phyloP scores from a whole-genome alignment of 2,329 filamentous ascomycete genomes.

The Colletotrichum navitas region DNA sequence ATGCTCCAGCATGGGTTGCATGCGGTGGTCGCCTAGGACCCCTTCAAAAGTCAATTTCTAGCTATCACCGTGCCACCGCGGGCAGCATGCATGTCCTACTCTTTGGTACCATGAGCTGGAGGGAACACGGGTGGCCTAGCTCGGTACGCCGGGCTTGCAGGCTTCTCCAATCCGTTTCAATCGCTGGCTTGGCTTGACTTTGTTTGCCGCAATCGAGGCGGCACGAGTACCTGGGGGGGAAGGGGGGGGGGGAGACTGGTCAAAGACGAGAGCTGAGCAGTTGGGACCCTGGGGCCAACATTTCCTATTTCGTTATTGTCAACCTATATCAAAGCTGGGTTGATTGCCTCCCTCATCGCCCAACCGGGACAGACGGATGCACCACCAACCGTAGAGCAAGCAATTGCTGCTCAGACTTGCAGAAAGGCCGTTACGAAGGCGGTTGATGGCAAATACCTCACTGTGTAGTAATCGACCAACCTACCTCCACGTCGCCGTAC shows the following conservation, averaged over 20 bases:
- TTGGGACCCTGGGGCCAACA: not conserved
- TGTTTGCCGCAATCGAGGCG: not conserved
- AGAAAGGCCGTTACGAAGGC: not conserved
- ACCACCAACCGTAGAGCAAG: not conserved
- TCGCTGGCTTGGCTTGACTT: not conserved
- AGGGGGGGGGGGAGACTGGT: not conserved
- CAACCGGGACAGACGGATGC: not conserved
- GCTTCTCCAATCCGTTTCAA: not conserved
- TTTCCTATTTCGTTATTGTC: not conserved
- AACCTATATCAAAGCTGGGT: not conserved
- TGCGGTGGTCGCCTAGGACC: not conserved
- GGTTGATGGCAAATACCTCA: slow-evolving; percentile 8
- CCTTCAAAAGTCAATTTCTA: slow-evolving; percentile 1
- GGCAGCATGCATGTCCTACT: not conserved
- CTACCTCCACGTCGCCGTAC: slow-evolving; percentile 27
- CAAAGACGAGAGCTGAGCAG: not conserved
- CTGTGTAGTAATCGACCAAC: slow-evolving; percentile 13
- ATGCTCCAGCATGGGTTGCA: not conserved
- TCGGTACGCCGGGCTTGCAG: not conserved
- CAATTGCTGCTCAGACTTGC: not conserved
- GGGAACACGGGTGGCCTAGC: not conserved
- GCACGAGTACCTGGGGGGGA: not conserved
- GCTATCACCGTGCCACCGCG: not conserved
- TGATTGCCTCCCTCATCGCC: not conserved
- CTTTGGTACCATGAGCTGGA: not conserved